Evolutionary conservation across 305 asterid genomes (phyloP).

Genomic region (Plantago lanceolata): DNA sequence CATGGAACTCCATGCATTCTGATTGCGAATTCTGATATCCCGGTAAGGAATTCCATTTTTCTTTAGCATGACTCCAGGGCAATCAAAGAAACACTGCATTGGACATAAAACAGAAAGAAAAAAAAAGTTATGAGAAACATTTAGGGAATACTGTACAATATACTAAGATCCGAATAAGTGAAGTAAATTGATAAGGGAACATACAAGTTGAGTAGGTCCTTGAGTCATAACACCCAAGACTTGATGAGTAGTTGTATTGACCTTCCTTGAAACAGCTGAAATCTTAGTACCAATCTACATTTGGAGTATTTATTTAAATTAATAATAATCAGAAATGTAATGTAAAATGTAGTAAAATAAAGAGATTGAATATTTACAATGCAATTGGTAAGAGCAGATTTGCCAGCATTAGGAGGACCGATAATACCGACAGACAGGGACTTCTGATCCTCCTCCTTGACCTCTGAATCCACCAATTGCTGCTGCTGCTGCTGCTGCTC

Average conservation of each 20-base stretch:
- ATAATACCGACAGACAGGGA: slow-evolving; percentile 84
- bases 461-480: slow-evolving; percentile 48
- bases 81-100: slow-evolving; percentile 92
- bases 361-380: slow-evolving; percentile 39
- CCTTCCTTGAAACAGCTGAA: slow-evolving; percentile 91
- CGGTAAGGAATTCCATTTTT: slow-evolving; percentile 74
- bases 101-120: background rate
- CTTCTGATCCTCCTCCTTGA: slow-evolving; percentile 74
- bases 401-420: slow-evolving; percentile 98
- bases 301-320: no score
- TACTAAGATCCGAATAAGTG: no score
- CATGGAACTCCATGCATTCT: slow-evolving; percentile 87
- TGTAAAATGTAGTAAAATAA: no score
- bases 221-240: slow-evolving; percentile 83
- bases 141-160: slow-evolving; percentile 12
- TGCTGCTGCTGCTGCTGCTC: no score
- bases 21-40: slow-evolving; percentile 76
- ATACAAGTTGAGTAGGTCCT: slow-evolving; percentile 77
- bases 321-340: no score
- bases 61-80: slow-evolving; percentile 94
- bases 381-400: slow-evolving; percentile 84
- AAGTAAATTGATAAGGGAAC: slow-evolving; percentile 28
- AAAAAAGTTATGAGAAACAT: slow-evolving; percentile 31
- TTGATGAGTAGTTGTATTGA: slow-evolving; percentile 80
- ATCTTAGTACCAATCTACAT: slow-evolving; percentile 84